These are phyloP conservation scores for Cyberlindnera sargentensis DNA, from an alignment of 805 yeast species.

Conservation along the genomic window DNA sequence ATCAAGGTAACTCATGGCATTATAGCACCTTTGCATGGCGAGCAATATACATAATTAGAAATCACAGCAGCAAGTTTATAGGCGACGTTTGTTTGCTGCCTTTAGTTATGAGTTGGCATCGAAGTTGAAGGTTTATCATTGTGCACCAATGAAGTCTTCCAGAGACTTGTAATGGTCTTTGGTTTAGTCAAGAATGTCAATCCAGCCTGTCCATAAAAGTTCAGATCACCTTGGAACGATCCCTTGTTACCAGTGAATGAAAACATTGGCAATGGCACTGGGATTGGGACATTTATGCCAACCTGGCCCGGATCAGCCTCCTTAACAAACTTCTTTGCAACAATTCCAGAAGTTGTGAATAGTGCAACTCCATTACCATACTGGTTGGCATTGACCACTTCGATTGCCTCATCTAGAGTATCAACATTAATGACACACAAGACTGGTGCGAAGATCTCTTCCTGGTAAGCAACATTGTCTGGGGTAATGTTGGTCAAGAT, in stretches of 20 bases:
- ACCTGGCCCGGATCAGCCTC: conserved; percentile 70
- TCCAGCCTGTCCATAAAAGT: conserved; percentile 76
- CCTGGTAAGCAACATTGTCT: conserved; percentile 60
- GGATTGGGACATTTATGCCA: conserved; percentile 73
- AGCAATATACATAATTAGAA: too few species aligned
- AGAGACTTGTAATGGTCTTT: conserved; percentile 64
- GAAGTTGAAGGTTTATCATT: conserved; percentile 50
- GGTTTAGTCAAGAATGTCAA: conserved; percentile 64
- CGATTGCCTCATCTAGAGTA: conserved; percentile 66
- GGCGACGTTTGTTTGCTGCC: neutral
- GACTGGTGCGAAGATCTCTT: conserved; percentile 74
- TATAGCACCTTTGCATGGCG: too few species aligned
- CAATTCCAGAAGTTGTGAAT: conserved; percentile 62
- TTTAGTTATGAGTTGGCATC: conserved; percentile 57
- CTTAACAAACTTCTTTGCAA: conserved; percentile 64
- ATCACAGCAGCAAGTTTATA: too few species aligned
- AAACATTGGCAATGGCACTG: conserved; percentile 78
- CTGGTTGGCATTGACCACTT: conserved; percentile 48
- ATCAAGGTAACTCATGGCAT: too few species aligned
- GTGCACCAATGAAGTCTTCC: conserved; percentile 50
- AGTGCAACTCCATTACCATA: conserved; percentile 71
- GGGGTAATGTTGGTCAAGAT: conserved; percentile 53
- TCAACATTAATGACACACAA: conserved; percentile 54
- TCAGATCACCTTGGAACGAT: conserved; percentile 71
- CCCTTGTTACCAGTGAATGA: conserved; percentile 73